phyloP scores from a whole-genome alignment of 129 eudicot species.

The Flaveria robusta region DNA sequence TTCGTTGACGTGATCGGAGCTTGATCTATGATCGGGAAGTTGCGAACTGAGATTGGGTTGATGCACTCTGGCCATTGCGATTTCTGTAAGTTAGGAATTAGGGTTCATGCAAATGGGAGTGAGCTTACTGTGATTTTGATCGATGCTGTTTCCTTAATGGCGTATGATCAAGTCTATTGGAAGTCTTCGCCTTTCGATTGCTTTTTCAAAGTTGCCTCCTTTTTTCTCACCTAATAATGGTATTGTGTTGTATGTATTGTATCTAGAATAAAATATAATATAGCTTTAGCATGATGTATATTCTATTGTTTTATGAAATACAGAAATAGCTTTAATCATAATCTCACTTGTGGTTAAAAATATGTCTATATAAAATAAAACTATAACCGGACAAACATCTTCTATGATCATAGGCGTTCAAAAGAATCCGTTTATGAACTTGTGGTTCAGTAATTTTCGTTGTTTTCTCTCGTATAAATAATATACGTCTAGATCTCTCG shows the following conservation, averaged over 20 bases:
- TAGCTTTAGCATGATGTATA: neutral
- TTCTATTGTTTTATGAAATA: neutral
- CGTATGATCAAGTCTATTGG: conserved; percentile 4
- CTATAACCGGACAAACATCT: no score
- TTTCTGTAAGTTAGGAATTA: neutral
- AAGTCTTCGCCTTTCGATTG: neutral
- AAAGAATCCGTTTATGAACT: no score
- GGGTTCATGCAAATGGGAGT: conserved; percentile 27
- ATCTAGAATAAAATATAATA: no score
- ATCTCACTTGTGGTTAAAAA: no score
- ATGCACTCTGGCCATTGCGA: conserved; percentile 31
- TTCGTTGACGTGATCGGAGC: conserved; percentile 17
- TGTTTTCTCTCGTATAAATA: no score
- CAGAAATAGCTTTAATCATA: no score
- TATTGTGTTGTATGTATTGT: neutral
- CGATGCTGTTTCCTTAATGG: conserved; percentile 11
- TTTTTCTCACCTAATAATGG: neutral
- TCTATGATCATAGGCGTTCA: no score
- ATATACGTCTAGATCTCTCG: no score
- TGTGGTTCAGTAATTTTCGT: no score
- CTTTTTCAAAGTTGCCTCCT: conserved; percentile 43
- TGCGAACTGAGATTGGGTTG: conserved; percentile 12
- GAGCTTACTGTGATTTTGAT: conserved; percentile 8
- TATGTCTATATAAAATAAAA: no score
- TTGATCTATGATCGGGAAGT: conserved; percentile 23